These are phyloP conservation scores for Pittosporum tobira DNA, from an alignment of 129 eudicot species.

Conservation along the genomic window DNA sequence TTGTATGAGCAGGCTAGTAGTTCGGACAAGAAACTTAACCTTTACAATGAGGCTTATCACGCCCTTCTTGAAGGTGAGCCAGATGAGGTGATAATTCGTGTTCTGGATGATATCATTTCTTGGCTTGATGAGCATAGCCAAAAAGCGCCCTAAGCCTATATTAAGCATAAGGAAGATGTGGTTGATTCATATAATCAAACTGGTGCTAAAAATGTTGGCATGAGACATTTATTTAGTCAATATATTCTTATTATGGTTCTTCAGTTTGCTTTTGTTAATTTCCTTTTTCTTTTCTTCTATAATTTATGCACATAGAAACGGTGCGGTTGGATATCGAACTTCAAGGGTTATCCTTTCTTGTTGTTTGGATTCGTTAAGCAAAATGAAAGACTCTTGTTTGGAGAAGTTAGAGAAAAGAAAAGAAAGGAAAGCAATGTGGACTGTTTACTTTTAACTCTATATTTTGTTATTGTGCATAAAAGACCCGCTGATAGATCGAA, in stretches of 20 bases:
- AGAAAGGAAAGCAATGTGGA: too few species aligned
- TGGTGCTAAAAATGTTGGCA: background rate
- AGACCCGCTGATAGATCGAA: too few species aligned
- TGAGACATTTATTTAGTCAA: too few species aligned
- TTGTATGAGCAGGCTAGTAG: conserved; percentile 79
- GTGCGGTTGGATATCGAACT: too few species aligned
- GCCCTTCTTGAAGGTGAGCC: conserved; percentile 89
- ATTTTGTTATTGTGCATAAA: too few species aligned
- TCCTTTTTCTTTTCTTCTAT: background rate
- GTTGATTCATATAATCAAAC: background rate
- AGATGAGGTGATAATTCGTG: conserved; percentile 54
- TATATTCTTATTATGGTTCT: background rate
- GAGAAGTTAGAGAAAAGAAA: too few species aligned
- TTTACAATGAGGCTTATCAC: conserved; percentile 63
- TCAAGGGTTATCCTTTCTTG: too few species aligned
- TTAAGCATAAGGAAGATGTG: background rate
- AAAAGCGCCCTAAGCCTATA: background rate
- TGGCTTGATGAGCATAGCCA: conserved; percentile 70
- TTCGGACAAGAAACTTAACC: conserved; percentile 70
- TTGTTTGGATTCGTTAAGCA: too few species aligned
- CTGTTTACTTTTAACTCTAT: too few species aligned
- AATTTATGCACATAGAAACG: too few species aligned
- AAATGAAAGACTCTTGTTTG: too few species aligned
- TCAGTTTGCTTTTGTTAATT: background rate
- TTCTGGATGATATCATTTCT: conserved; percentile 54